phyloP scores from a whole-genome alignment of 73 alveolate genomes.

The Effrenium voratum region DNA sequence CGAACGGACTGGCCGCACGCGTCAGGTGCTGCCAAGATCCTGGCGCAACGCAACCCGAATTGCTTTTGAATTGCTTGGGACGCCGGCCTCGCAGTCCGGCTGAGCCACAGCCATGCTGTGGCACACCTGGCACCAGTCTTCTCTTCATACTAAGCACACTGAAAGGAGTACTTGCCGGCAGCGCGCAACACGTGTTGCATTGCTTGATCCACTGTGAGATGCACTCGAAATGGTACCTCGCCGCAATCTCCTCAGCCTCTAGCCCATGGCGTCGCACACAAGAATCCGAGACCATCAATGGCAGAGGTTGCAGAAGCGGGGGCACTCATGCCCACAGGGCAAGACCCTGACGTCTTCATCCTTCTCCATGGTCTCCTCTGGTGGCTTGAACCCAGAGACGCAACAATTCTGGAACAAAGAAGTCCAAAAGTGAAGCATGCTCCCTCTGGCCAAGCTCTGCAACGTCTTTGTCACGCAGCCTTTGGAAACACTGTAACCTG shows the following conservation, averaged over 20 bases:
- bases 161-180: background rate
- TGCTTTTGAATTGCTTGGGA: too few species aligned
- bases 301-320: background rate
- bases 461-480: too few species aligned
- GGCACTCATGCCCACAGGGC: conserved; percentile 90
- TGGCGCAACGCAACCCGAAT: too few species aligned
- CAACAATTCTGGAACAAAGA: too few species aligned
- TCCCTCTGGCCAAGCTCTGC: too few species aligned
- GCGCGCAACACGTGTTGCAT: conserved; percentile 75
- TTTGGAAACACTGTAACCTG: too few species aligned
- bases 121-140: conserved; percentile 43
- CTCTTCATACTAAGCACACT: background rate
- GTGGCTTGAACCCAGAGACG: too few species aligned
- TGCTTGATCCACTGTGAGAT: conserved; percentile 72
- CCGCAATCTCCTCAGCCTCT: background rate
- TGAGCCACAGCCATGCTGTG: conserved; percentile 59
- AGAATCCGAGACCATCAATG: background rate
- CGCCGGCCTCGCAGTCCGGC: conserved; percentile 26
- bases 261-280: too few species aligned
- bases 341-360: conserved; percentile 59
- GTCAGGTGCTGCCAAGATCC: too few species aligned
- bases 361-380: conserved; percentile 64
- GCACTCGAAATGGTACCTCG: conserved; percentile 88
- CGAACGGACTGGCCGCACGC: too few species aligned
- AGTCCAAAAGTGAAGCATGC: too few species aligned